A percentile compares a stretch with the other conserved stretches of the same genome.
Evolutionary conservation across 2,329 filamentous ascomycete species (phyloP).

Genomic region (Simplicillium aogashimaense): DNA sequence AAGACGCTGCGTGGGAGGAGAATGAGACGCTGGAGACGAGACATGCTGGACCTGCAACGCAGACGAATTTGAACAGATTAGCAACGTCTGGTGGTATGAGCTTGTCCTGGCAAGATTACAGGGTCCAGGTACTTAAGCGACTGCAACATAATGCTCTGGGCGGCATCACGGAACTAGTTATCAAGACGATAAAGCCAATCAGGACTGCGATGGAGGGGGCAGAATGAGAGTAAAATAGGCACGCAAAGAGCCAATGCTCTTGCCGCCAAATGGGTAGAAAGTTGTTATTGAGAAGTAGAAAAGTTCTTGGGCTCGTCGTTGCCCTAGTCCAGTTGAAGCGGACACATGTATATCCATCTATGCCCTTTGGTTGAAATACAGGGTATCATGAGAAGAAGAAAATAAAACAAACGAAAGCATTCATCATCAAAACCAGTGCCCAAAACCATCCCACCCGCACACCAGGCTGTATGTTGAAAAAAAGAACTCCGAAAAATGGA

Average conservation of each 20-base stretch:
- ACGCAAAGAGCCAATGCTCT: too few relatives aligned
- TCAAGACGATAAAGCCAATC: conserved; percentile 70
- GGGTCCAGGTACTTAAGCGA: conserved; percentile 59
- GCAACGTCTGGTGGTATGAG: conserved; percentile 54
- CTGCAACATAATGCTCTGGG: conserved; percentile 53
- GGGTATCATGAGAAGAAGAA: conserved; percentile 21
- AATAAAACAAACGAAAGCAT: conserved; percentile 7
- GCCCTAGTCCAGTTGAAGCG: conserved; percentile 19
- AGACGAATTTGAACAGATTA: conserved; percentile 53
- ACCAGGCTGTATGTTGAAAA: conserved; percentile 16
- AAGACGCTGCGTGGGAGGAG: conserved; percentile 40
- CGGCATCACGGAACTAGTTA: conserved; percentile 64
- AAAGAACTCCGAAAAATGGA: conserved; percentile 8
- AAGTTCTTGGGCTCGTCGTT: not conserved
- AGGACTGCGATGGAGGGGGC: conserved; percentile 32
- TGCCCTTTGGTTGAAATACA: conserved; percentile 21
- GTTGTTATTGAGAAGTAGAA: not conserved
- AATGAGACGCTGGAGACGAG: conserved; percentile 31
- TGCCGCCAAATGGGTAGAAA: not conserved
- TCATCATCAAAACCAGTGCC: conserved; percentile 3
- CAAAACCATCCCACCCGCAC: conserved; percentile 4
- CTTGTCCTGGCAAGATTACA: conserved; percentile 65
- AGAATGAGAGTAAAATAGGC: not conserved
- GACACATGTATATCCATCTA: conserved; percentile 9
- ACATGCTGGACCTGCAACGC: conserved; percentile 61